Base-by-base conservation (phyloP, 1,284 basidiomycete genomes). In the Wallemia hederae region DNA sequence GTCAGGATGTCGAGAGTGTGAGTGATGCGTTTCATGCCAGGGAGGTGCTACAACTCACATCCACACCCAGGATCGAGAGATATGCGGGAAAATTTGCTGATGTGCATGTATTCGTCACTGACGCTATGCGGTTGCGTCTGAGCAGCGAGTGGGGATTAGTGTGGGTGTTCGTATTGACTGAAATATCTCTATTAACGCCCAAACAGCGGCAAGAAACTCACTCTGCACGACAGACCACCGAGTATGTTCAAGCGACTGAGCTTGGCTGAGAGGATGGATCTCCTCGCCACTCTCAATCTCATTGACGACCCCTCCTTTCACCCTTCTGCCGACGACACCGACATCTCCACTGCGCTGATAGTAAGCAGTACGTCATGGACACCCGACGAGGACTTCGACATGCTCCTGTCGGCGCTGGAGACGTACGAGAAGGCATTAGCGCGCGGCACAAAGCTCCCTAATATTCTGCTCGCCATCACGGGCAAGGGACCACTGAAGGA, bases 351-450 rank as follows among this genome's bases (percentile, higher is more conserved):
- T 0, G 90, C 87, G 0, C 72, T 98, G 1, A 67, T 97, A 24
- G 81, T 99, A 24, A 88, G 85, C 26, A 88, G 87, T 65, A 99
- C 94, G 0, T 89, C 85, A 11, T 98, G 94, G 92, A 98, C 94
- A 0, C 81, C 86, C 5, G 94, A 99, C 68, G 94, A 99, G 70
- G 90, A 98, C 69, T 97, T 99, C 65, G 74, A 77, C 1, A 77
- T 94, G 55, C 77, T 99, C 2, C 70, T 94, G 17, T 74, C 77
- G 17, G 86, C 87, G 7, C 72, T 96, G 49, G 67, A 68, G 5
- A 60, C 74, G 26, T 94, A 91, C 68, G 82, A 94, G 65, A 64
- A 67, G 34, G 67, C 28, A 9, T 27, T 25, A 49, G 34, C 61
- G 61, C 62, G 1, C 61, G 67, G 24, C 27, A 62, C 9, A 24